Conservation (phyloP, 176 grass and related monocot species). For the Lolium rigidum region DNA sequence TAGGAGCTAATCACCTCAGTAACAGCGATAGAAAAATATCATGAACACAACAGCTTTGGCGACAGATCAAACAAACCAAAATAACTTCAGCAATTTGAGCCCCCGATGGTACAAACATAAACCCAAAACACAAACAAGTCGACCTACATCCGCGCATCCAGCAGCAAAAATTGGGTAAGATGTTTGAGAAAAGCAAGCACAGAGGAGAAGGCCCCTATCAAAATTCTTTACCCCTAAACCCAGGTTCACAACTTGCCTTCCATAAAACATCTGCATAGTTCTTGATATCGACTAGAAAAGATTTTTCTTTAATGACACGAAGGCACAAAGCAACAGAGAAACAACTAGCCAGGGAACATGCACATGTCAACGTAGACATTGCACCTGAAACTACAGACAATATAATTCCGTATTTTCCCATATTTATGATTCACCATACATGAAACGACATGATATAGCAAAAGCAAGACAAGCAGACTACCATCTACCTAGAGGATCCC, state of each 20-base stretch:
- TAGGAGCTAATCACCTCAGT: background rate
- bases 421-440: background rate
- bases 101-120: no score
- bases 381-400: background rate
- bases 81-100: no score
- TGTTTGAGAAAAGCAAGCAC: no score
- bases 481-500: background rate
- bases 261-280: background rate
- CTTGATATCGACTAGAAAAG: background rate
- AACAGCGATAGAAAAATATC: background rate
- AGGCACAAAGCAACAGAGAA: no score
- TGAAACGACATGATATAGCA: background rate
- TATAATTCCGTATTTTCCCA: background rate
- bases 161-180: no score
- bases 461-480: background rate
- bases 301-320: background rate
- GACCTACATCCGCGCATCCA: no score
- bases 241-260: background rate
- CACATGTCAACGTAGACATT: no score
- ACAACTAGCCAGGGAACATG: no score
- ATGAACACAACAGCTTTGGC: no score
- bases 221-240: background rate
- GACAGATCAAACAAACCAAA: no score
- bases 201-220: no score
- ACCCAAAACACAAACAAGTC: no score